Evolutionary conservation across 352 stramenopile species (phyloP).

Genomic region (Heterotrichella gracilis): DNA sequence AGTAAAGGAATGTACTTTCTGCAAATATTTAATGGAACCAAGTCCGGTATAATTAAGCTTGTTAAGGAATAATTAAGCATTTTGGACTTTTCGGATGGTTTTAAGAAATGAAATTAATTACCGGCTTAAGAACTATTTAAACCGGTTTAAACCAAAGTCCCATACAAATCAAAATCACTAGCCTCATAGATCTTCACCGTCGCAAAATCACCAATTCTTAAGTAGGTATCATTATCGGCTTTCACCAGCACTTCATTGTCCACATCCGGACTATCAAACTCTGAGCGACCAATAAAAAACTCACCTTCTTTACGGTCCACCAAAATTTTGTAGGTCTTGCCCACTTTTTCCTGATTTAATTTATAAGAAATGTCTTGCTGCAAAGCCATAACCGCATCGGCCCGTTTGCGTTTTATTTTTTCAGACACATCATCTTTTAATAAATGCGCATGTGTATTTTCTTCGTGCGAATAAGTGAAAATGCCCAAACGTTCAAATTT

Average conservation of each 20-base stretch:
- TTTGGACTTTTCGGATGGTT: too few relatives aligned
- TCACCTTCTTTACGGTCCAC: neutral
- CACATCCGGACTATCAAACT: neutral
- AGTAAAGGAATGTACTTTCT: too few relatives aligned
- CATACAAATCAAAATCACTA: neutral
- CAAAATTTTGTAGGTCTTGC: neutral
- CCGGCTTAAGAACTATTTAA: too few relatives aligned
- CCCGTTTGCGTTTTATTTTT: slow-evolving; percentile 1
- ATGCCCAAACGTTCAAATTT: slow-evolving; percentile 3
- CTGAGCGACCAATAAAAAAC: neutral
- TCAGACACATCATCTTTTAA: slow-evolving; percentile 1
- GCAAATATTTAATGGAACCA: too few relatives aligned
- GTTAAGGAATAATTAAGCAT: too few relatives aligned
- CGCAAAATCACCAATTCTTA: slow-evolving; percentile 4
- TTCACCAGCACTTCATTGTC: neutral
- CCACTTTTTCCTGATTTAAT: slow-evolving; percentile 1
- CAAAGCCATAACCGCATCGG: neutral
- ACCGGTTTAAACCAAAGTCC: too few relatives aligned
- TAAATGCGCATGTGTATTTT: slow-evolving; percentile 7
- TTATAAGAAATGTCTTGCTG: neutral
- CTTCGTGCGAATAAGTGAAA: neutral
- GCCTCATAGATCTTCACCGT: neutral
- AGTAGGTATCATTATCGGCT: neutral
- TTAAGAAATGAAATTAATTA: too few relatives aligned
- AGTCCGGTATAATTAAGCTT: too few relatives aligned